Base-by-base conservation (phyloP, 2,329 filamentous ascomycete species). In the Venturia carpophila region DNA sequence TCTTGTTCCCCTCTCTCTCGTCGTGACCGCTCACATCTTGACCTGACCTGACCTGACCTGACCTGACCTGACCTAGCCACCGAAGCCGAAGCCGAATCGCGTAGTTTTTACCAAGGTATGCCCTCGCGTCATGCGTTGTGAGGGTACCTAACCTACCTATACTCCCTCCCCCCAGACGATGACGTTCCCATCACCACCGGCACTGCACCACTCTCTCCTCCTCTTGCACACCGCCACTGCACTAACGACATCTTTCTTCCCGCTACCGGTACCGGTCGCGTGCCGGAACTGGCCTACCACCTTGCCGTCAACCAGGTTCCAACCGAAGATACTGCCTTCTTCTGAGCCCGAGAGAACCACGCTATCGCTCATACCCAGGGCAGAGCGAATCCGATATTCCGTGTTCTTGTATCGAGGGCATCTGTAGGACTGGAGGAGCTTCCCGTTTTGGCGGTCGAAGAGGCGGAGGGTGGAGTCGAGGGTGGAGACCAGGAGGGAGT, bases 261-360 rank as follows among this genome's bases (percentile, higher is more conserved):
- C 49, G 71, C 65, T 42, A 72, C 72, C n/a, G 69, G 71, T 69
- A 72, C 71, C 58, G 72, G 42, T 69, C 4, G 72, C 73, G 66
- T 82, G 79, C 43, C 73, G 76, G 6, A 96, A 76, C 68, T 79
- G 84, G 41, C 88, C 84, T 66, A 85, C 79, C 62, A 89, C 73
- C 64, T 86, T 83, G 1, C 91, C 92, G 6, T 83, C 88, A 64
- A 96, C 74, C 24, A 96, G 78, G 77, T 97, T 92, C 93, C 93
- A 97, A 1, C 86, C 90, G 79, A 87, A 87, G 9, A 92, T 76
- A 71, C 81, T 80, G 2, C 89, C 89, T 67, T 88, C 80, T 75
- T 97, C 92, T 71, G 92, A 91, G 9, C 93, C 93, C 62, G 86
- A 89, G 3, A 97, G 71, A 1, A 94, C 90, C 61, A 88, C 87